phyloP scores from a whole-genome alignment of 1,284 basidiomycete species.

The Tilletia caries region DNA sequence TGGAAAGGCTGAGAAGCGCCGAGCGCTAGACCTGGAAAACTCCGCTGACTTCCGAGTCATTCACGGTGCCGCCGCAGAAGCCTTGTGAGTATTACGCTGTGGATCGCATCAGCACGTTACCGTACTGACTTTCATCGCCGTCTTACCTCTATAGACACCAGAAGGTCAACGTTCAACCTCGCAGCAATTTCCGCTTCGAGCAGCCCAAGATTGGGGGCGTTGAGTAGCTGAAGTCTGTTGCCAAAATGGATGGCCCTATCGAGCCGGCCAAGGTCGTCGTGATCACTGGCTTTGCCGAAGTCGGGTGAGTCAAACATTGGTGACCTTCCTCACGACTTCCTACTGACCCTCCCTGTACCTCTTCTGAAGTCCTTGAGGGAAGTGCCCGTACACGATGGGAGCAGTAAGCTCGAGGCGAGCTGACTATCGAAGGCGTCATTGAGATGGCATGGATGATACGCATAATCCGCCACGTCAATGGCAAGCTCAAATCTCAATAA shows the following conservation, averaged over 20 bases:
- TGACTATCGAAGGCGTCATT: slow-evolving; percentile 83
- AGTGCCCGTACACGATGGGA: slow-evolving; percentile 98
- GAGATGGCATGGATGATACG: slow-evolving; percentile 99
- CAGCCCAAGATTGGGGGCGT: slow-evolving; percentile 69
- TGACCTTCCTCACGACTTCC: no score
- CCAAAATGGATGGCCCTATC: slow-evolving; percentile 59
- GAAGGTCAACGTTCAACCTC: slow-evolving; percentile 85
- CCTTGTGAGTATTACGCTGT: slow-evolving; percentile 57
- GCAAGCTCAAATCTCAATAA: slow-evolving; percentile 88
- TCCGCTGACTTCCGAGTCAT: slow-evolving; percentile 88
- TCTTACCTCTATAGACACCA: slow-evolving; percentile 60
- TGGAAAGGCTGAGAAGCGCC: slow-evolving; percentile 83
- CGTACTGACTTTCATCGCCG: background rate
- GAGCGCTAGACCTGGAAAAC: slow-evolving; percentile 88
- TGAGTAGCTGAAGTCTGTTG: slow-evolving; percentile 66
- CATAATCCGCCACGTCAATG: slow-evolving; percentile 95
- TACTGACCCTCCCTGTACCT: background rate
- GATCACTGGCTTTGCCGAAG: slow-evolving; percentile 82
- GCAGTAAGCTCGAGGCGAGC: slow-evolving; percentile 50
- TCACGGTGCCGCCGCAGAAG: slow-evolving; percentile 87
- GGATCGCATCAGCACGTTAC: background rate
- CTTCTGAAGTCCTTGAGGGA: slow-evolving; percentile 74
- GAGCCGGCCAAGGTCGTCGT: slow-evolving; percentile 95
- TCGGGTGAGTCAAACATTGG: slow-evolving; percentile 60
- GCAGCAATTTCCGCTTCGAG: slow-evolving; percentile 93